phyloP scores from a whole-genome alignment of 2,329 filamentous ascomycete species.

The Tolypocladium nubicola region DNA sequence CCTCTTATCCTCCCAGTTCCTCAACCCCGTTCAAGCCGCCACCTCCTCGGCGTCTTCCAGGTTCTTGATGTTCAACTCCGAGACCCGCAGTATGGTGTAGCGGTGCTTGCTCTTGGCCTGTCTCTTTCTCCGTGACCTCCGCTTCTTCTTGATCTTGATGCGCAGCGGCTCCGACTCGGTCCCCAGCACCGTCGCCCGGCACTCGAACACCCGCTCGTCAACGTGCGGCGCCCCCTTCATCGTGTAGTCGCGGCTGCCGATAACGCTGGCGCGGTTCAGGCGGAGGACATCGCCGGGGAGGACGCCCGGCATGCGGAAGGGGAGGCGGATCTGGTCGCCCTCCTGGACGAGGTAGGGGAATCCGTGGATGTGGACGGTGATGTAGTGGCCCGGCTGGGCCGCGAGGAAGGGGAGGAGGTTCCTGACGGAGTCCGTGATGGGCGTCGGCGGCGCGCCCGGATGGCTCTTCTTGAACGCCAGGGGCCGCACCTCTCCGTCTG shows the following conservation, averaged over 20 bases:
- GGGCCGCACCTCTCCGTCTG: conserved; percentile 19
- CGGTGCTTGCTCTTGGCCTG: conserved; percentile 80
- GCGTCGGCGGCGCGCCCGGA: conserved; percentile 20
- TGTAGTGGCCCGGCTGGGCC: conserved; percentile 66
- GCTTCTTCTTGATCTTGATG: conserved; percentile 71
- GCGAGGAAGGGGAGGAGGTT: conserved; percentile 59
- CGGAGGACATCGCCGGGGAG: conserved; percentile 76
- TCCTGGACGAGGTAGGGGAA: conserved; percentile 69
- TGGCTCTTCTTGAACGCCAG: conserved; percentile 30
- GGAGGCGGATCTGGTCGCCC: conserved; percentile 66
- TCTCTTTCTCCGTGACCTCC: conserved; percentile 62
- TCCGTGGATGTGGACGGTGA: conserved; percentile 69
- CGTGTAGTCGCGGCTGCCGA: conserved; percentile 86
- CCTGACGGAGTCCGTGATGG: conserved; percentile 44
- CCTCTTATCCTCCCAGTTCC: background rate
- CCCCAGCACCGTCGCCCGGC: conserved; percentile 74
- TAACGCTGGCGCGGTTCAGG: conserved; percentile 69
- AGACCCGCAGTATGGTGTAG: conserved; percentile 77
- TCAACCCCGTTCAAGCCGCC: background rate
- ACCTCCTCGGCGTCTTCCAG: conserved; percentile 26
- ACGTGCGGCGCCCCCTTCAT: conserved; percentile 73
- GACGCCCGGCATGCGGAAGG: conserved; percentile 69
- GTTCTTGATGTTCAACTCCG: conserved; percentile 60
- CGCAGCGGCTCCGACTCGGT: conserved; percentile 72
- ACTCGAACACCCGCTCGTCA: conserved; percentile 76